Evolutionary conservation across 768 basidiomycete species (phyloP), one percentile per base, ranked within the genome.

Genomic region (Suillus subluteus): DNA sequence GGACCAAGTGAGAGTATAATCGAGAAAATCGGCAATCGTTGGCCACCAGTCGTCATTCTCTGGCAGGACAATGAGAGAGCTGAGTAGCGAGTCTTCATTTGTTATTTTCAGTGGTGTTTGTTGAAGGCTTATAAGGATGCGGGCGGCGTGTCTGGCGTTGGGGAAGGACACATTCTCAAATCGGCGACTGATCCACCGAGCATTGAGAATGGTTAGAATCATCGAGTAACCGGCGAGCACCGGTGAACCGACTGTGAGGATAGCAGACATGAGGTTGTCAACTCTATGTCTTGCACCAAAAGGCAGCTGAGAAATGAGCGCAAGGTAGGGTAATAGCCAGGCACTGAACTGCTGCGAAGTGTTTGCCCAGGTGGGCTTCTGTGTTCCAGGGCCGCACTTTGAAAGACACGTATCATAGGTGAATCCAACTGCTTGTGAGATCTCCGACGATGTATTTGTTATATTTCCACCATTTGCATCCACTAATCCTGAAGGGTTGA

Each of bases 271-370:
- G 41, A 84, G 71, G 61, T 84, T 83, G 23, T 82, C 81, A n/a
- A 76, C 68, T 37, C 71, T 78, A 62, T 78, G 77, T 16, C 68
- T 73, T 40, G 80, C 76, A 13, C 83, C 83, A 30, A 83, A 86
- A 0, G 83, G 85, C 16, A 86, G 78, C 55, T 84, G 83, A 0
- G 83, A 83, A 21, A 85, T 73, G 9, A 85, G 69, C 0, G 84
- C 82, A 15, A 86, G 77, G 77, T 82, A 85, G 7, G 84, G 84
- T 6, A 86, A 63, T 4, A 85, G 74, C 84, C 84, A 86, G 0
- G 82, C 69, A 13, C 77, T 74, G 68, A 80, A 84, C 56, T 82
- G 74, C 50, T 81, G 80, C 0, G 75, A 59, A 54, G 76, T 76
- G 5, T 30, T 50, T 5, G 16, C 32, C 73, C 73, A 73, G 15